These are phyloP conservation scores for Peronospora destructor DNA, from an alignment of 352 stramenopile genomes.

Conservation along the genomic window DNA sequence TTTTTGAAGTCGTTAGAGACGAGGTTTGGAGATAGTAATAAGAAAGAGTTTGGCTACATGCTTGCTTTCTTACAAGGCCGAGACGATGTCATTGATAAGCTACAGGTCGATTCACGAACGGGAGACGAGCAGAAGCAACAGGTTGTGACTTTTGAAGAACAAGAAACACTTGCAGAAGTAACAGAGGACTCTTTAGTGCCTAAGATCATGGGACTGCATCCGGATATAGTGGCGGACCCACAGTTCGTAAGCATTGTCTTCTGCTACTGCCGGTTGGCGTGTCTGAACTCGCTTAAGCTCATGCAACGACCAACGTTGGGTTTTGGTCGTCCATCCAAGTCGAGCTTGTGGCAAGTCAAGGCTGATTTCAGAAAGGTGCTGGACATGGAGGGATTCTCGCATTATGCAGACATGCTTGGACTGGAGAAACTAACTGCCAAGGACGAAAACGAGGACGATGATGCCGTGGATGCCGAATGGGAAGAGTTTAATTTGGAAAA, in stretches of 20 bases:
- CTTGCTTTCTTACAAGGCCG: slow-evolving; percentile 66
- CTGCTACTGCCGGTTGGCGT: slow-evolving; percentile 74
- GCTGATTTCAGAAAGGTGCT: slow-evolving; percentile 74
- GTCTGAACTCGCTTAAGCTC: slow-evolving; percentile 79
- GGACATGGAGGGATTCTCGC: slow-evolving; percentile 60
- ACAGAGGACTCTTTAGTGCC: slow-evolving; percentile 41
- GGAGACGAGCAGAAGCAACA: slow-evolving; percentile 4
- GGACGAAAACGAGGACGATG: slow-evolving; percentile 23
- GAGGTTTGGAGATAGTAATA: slow-evolving; percentile 49
- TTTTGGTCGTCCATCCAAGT: slow-evolving; percentile 52
- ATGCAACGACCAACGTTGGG: slow-evolving; percentile 46
- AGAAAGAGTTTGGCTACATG: slow-evolving; percentile 60
- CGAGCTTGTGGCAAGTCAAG: slow-evolving; percentile 78
- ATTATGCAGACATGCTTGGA: slow-evolving; percentile 74
- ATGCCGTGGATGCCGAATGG: slow-evolving; percentile 72
- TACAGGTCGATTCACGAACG: slow-evolving; percentile 43
- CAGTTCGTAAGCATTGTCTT: slow-evolving; percentile 76
- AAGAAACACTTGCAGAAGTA: not conserved
- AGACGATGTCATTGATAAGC: slow-evolving; percentile 62
- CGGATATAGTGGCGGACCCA: slow-evolving; percentile 64
- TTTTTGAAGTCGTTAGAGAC: slow-evolving; percentile 70
- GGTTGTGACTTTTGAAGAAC: not conserved
- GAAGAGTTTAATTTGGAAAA: slow-evolving; percentile 82
- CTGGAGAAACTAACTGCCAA: slow-evolving; percentile 33
- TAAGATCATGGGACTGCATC: slow-evolving; percentile 71